phyloP scores from a whole-genome alignment of 2,329 filamentous ascomycete species.

The Aureobasidium sp. region DNA sequence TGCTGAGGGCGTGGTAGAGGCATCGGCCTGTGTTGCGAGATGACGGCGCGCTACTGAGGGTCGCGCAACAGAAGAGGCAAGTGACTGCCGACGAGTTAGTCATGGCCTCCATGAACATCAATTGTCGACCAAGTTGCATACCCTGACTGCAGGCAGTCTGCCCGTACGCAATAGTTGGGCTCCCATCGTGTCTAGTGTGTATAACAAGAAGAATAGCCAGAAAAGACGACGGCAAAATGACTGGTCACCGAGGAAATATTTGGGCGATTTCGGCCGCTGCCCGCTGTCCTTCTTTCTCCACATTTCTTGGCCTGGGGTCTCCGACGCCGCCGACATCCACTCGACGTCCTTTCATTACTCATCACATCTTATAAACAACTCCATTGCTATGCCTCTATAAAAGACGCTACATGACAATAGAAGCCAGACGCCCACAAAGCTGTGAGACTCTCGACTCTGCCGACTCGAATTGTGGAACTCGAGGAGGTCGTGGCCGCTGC shows the following conservation, averaged over 20 bases:
- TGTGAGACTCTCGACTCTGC: background rate
- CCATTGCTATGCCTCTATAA: background rate
- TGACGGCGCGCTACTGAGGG: slow-evolving; percentile 19
- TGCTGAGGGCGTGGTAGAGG: slow-evolving; percentile 15
- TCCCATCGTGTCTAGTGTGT: slow-evolving; percentile 11
- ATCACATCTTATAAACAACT: background rate
- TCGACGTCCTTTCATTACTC: background rate
- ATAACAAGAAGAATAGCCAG: background rate
- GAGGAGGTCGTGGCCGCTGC: too few relatives aligned
- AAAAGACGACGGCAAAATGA: background rate
- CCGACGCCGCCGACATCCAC: background rate
- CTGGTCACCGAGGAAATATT: slow-evolving; percentile 5
- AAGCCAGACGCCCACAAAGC: background rate
- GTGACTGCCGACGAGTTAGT: slow-evolving; percentile 9
- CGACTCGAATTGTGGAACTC: too few relatives aligned
- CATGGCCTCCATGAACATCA: background rate
- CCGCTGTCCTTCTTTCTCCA: slow-evolving; percentile 1
- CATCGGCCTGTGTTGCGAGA: slow-evolving; percentile 27
- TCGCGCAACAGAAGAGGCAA: slow-evolving; percentile 12
- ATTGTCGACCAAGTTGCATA: background rate
- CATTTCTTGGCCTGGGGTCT: background rate
- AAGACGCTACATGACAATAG: background rate
- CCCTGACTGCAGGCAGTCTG: slow-evolving; percentile 16
- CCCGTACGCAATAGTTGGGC: slow-evolving; percentile 14
- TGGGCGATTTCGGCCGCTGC: slow-evolving; percentile 4